phyloP scores from a whole-genome alignment of 164 flowering plant genomes.

The Magnolia changhungtana region DNA sequence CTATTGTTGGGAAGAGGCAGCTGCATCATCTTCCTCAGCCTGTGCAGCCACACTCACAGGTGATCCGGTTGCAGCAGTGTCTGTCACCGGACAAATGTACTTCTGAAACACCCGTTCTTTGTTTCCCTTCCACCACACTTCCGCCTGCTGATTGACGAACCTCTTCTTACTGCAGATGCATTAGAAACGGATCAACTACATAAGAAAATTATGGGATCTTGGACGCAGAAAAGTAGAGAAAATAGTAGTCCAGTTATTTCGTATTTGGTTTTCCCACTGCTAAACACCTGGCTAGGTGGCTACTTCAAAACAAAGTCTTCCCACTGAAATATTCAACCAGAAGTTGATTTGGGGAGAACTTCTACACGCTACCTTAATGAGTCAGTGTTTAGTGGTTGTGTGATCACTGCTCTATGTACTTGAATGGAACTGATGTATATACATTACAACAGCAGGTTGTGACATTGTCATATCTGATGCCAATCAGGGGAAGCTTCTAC shows the following conservation, averaged over 20 bases:
- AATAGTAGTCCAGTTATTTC: not conserved
- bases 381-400: no score
- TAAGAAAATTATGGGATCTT: not conserved
- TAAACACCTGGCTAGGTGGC: not conserved
- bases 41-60: constrained; percentile 20
- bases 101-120: constrained; percentile 55
- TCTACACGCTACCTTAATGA: no score
- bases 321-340: not conserved
- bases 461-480: no score
- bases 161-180: constrained; percentile 9
- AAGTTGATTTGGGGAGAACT: not conserved
- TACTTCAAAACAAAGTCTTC: not conserved
- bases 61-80: constrained; percentile 16
- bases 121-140: constrained; percentile 82
- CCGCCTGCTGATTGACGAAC: constrained; percentile 57
- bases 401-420: no score
- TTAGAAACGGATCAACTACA: not conserved
- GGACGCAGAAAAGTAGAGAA: not conserved
- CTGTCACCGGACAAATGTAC: constrained; percentile 33
- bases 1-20: constrained; percentile 25
- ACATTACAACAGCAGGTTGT: no score
- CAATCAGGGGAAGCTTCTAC: no score
- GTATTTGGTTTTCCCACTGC: no score
- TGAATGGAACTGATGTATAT: no score
- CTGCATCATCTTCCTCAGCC: constrained; percentile 25